Base-by-base conservation (phyloP, 1,139 yeast genomes). In the Candida smagusa region DNA sequence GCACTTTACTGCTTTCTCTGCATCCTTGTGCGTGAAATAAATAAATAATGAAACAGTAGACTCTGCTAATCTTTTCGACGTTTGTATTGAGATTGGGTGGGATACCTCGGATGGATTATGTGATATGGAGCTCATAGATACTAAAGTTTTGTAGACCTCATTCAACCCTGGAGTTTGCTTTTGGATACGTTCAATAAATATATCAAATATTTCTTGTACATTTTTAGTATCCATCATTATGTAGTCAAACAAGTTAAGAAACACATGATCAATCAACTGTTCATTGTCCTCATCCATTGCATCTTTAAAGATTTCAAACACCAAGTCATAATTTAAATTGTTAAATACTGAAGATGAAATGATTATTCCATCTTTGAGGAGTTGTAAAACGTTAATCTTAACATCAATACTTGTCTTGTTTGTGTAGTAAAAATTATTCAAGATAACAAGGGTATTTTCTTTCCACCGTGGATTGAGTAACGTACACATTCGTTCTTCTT, bases 391-490 rank as follows among this genome's bases (percentile, higher is more conserved):
- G 7, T 61, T 59, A 0, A 66, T 41, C 31, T 79, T 67, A 2
- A 73, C 61, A 2, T 59, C 56, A 1, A 62, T 40, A 7, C 33
- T 22, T 2, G 59, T 52, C 3, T 37, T 12, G 9, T 33, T 7
- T 7, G 24, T 41, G 28, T 56, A 58, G 50, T 68, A 80, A 49
- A 80, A 81, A 19, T 63, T 60, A 19, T 66, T 62, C 19, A 81
- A 55, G 3, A 81, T 43, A n/a, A 58, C 60, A 16, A 59, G 55
- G 33, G 77, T 62, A 47, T 77, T 76, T 2, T 63, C 66, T 33
- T 61, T 59, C 86, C 89, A 82, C 12, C 68, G 58, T 0, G 74
- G 67, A 31, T 71, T 61, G n/a, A 79, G 52, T 6, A 79, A 72
- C 1, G 80, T 66, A 49, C 89, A 81, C 21, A 72, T 49, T 36